Evolutionary conservation across 2,329 filamentous ascomycete genomes (phyloP).

Genomic region (Ophiocordyceps camponoti-leonardi): DNA sequence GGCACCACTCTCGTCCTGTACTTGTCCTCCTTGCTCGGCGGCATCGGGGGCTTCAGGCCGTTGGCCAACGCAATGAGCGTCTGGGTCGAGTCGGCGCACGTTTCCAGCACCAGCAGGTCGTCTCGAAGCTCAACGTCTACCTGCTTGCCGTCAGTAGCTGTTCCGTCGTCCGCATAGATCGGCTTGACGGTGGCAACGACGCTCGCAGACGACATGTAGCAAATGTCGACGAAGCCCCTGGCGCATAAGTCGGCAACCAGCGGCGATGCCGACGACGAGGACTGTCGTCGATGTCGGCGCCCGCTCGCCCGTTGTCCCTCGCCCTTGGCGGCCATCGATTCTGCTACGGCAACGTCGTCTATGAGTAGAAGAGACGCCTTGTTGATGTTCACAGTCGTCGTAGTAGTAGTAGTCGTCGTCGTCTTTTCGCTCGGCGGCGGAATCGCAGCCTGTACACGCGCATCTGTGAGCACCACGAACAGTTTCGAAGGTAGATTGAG

Average conservation of each 20-base stretch:
- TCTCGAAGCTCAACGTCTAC: conserved; percentile 71
- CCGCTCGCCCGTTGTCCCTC: conserved; percentile 4
- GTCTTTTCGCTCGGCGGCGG: conserved; percentile 50
- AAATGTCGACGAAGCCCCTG: conserved; percentile 70
- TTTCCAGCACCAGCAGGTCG: conserved; percentile 78
- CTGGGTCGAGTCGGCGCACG: conserved; percentile 92
- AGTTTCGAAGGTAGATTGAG: conserved; percentile 58
- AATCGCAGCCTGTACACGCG: conserved; percentile 50
- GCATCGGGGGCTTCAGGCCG: conserved; percentile 65
- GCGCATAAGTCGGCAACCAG: conserved; percentile 41
- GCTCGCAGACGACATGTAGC: conserved; percentile 70
- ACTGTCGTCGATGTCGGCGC: conserved; percentile 6
- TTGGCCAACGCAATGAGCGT: conserved; percentile 69
- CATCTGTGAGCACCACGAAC: conserved; percentile 61
- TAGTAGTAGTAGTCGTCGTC: conserved; percentile 41
- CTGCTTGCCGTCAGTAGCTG: conserved; percentile 28
- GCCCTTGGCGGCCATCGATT: background rate
- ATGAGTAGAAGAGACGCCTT: conserved; percentile 74
- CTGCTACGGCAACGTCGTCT: conserved; percentile 43
- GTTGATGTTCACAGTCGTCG: conserved; percentile 49
- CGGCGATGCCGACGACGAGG: conserved; percentile 19
- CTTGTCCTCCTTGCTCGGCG: conserved; percentile 66
- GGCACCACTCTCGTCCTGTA: conserved; percentile 79
- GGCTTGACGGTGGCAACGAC: conserved; percentile 43
- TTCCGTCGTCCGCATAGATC: conserved; percentile 23